Base-by-base conservation (phyloP, 208 protist genomes). In the Vickermania spadyakhi region DNA sequence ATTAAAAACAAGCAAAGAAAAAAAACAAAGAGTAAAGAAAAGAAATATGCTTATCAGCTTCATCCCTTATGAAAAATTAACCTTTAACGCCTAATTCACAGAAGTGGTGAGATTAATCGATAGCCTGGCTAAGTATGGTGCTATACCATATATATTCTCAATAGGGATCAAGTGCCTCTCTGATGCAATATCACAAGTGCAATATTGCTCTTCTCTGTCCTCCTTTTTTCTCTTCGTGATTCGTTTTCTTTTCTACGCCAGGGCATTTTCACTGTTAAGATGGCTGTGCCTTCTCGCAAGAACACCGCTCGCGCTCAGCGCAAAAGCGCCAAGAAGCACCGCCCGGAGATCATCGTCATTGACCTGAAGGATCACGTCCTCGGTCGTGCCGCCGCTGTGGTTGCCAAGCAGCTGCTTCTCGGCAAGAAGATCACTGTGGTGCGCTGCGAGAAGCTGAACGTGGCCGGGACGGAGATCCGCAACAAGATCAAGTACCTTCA, bases 291-390 rank as follows among this genome's bases (percentile, higher is more conserved):
- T 54, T 81, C 55, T 68, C 82, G 86, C 67, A 83, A 81, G 76
- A 55, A 69, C 23, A 77, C 71, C 28, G 51, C 56, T 60, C 86
- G 86, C 70, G 63, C 64, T 42, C 71, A 74, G 72, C 86, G 86
- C 71, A 93, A 93, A 72, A 53, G 71, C 30, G 31, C 65, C 68
- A 89, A 89, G 81, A 81, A 75, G 72, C 81, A 88, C 75, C 84
- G 80, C 66, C 84, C 84, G 56, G 81, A 91, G 52, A 84, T 91
- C 49, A 78, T 98, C 52, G 89, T 99, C 31, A 89, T 99, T 62
- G 98, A 99, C 83, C 87, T 94, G 53, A 94, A 96, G 60, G 97
- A 96, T 58, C 98, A 99, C 81, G 79, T 99, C 21, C 71, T 99
- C 21, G 98, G 98, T 75, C 90, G 98, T 58, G 89, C 99, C 11